These are phyloP conservation scores for Penicillium cosmopolitanum DNA, from an alignment of 495 filamentous ascomycete species.

Conservation along the genomic window DNA sequence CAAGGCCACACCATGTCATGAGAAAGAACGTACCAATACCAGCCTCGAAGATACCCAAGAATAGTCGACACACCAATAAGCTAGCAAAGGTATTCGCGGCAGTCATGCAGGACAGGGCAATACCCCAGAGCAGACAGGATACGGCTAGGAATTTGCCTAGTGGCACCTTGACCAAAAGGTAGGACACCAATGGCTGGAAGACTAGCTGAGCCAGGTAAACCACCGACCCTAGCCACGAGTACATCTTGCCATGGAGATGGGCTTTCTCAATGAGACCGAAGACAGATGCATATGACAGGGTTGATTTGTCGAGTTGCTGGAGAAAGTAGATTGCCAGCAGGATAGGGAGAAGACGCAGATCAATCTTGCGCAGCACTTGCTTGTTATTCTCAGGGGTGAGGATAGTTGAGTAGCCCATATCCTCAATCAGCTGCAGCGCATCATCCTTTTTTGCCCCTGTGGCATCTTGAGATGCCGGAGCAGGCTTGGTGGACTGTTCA, in stretches of 20 bases:
- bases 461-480: conserved; percentile 1
- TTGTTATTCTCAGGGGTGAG: conserved; percentile 59
- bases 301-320: conserved; percentile 62
- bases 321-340: conserved; percentile 49
- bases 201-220: conserved; percentile 57
- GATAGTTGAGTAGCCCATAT: conserved; percentile 41
- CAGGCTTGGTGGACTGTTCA: conserved; percentile 16
- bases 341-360: conserved; percentile 56
- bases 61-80: conserved; percentile 59
- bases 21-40: conserved; percentile 39
- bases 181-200: conserved; percentile 44
- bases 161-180: conserved; percentile 43
- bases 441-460: conserved; percentile 39
- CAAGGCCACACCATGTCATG: neutral
- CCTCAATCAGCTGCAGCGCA: conserved; percentile 49
- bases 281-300: conserved; percentile 56
- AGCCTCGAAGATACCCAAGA: conserved; percentile 66
- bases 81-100: conserved; percentile 58
- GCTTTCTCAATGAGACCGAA: conserved; percentile 52
- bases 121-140: conserved; percentile 63
- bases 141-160: conserved; percentile 58
- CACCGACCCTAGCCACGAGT: conserved; percentile 55
- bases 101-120: conserved; percentile 57
- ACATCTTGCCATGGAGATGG: conserved; percentile 51
- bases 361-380: conserved; percentile 55